Evolutionary conservation across 208 protist species (phyloP).

Genomic region (Crithidia sp.): DNA sequence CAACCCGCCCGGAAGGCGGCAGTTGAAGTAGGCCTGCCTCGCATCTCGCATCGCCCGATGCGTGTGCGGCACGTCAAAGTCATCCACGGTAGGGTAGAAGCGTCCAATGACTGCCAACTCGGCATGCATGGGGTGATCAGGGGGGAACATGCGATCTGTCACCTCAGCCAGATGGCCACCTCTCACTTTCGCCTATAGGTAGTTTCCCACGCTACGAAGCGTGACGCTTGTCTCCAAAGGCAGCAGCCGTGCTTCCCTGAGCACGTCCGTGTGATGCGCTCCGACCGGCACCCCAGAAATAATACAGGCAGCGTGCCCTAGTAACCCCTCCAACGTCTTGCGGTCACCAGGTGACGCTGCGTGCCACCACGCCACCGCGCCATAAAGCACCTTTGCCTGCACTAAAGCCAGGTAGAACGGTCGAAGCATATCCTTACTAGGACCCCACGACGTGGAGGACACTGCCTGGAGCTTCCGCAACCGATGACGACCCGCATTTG

Average conservation of each 20-base stretch:
- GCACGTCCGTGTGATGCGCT: slow-evolving; percentile 7
- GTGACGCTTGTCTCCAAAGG: background rate
- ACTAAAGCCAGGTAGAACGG: background rate
- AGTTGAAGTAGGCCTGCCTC: background rate
- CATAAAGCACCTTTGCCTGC: background rate
- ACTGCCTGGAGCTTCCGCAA: background rate
- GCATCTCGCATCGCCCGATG: background rate
- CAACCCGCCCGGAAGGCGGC: background rate
- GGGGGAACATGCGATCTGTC: background rate
- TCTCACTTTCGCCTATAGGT: background rate
- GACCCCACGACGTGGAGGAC: background rate
- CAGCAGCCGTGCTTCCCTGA: slow-evolving; percentile 6
- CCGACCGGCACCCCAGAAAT: slow-evolving; percentile 7
- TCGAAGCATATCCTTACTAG: background rate
- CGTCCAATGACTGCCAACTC: background rate
- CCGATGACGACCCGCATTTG: background rate
- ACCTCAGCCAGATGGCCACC: background rate
- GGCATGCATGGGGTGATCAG: background rate
- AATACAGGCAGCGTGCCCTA: background rate
- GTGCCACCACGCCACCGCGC: background rate
- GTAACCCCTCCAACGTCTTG: slow-evolving; percentile 1
- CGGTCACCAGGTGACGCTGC: background rate
- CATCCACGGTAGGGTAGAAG: background rate
- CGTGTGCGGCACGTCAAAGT: background rate
- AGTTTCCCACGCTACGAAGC: background rate